phyloP scores from a whole-genome alignment of 345 rosid genomes.

The Brassica napus region Da-Ae NC_063445.1:3131501-3132000 shows the following conservation, averaged over 20 bases:
- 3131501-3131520: not conserved
- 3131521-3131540: not conserved
- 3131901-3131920: constrained; percentile 68
- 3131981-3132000: constrained; percentile 82
- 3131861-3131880: constrained; percentile 87
- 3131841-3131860: constrained; percentile 86
- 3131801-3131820: constrained; percentile 29
- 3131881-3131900: constrained; percentile 82
- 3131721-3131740: not conserved
- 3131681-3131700: constrained; percentile 31
- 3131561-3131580: not conserved
- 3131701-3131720: not conserved
- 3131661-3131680: constrained; percentile 25
- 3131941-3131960: constrained; percentile 76
- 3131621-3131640: constrained; percentile 3
- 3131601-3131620: not conserved
- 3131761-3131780: constrained; percentile 34
- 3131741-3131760: constrained; percentile 14
- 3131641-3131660: constrained; percentile 19
- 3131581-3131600: too few species aligned
- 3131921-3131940: constrained; percentile 75
- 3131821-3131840: constrained; percentile 95
- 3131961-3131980: constrained; percentile 86
- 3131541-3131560: not conserved
- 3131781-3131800: constrained; percentile 39